Conservation (phyloP, 495 filamentous ascomycete species). For the Bacidia rubella region DNA sequence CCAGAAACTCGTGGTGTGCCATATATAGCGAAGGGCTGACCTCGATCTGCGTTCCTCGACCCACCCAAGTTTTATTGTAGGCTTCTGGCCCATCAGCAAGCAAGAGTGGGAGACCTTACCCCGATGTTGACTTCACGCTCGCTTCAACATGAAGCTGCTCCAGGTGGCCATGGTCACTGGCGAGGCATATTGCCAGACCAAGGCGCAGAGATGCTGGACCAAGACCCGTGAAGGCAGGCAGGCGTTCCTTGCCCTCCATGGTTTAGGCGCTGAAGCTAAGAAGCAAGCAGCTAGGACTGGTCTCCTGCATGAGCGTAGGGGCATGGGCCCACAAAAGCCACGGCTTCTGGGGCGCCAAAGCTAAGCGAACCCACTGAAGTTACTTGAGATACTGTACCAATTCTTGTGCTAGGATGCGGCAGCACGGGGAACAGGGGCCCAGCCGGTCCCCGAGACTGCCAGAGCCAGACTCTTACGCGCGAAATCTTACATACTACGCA, state of each 20-base stretch:
- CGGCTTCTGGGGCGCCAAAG: too few species aligned
- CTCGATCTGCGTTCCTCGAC: neutral
- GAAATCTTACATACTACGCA: too few species aligned
- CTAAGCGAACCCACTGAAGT: neutral
- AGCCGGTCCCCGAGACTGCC: neutral
- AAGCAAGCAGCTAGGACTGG: too few species aligned
- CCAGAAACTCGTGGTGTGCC: slow-evolving; percentile 2
- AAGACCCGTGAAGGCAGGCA: too few species aligned
- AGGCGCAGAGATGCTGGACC: too few species aligned
- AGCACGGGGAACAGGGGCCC: neutral
- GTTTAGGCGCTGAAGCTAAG: neutral
- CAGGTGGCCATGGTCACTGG: too few species aligned
- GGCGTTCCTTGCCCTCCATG: too few species aligned
- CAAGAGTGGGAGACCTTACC: neutral
- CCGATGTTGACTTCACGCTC: neutral
- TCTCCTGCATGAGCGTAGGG: too few species aligned
- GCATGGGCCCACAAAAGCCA: too few species aligned
- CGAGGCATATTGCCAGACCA: too few species aligned
- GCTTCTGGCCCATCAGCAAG: neutral
- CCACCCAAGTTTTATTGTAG: neutral
- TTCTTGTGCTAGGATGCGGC: neutral
- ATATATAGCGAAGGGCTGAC: neutral
- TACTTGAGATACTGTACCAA: neutral
- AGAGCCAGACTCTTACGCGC: neutral
- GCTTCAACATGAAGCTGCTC: neutral